These are phyloP conservation scores for Nannochloropsis granulata DNA, from an alignment of 108 stramenopile species.

Conservation along the genomic window DNA sequence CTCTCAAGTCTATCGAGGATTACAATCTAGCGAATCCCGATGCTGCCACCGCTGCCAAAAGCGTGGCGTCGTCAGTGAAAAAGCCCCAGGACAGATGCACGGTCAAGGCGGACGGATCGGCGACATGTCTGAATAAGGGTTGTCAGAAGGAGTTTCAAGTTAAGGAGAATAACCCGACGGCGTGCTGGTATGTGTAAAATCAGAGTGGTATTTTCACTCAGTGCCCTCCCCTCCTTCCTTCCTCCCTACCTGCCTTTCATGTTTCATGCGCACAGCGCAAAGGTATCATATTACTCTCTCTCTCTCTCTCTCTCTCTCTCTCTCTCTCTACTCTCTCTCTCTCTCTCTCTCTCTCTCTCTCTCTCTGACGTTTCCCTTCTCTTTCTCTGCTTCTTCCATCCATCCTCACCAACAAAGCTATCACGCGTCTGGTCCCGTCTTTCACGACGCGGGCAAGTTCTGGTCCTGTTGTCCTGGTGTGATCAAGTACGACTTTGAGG, in stretches of 20 bases:
- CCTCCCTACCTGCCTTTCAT: too few species aligned
- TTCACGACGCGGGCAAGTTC: conserved; percentile 95
- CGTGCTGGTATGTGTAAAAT: conserved; percentile 1
- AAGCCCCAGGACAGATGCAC: conserved; percentile 34
- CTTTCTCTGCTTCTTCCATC: neutral
- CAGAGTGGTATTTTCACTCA: too few species aligned
- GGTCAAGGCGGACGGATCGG: conserved; percentile 32
- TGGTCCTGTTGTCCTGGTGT: conserved; percentile 71
- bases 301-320: too few species aligned
- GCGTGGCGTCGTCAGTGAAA: conserved; percentile 27
- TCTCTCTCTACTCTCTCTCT: too few species aligned
- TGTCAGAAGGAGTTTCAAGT: conserved; percentile 36
- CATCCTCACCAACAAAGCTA: conserved; percentile 23
- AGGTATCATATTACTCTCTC: too few species aligned
- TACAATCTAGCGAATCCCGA: conserved; percentile 34
- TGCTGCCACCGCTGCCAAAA: conserved; percentile 31
- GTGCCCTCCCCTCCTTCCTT: too few species aligned
- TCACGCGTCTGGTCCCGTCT: conserved; percentile 78
- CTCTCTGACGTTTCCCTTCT: neutral
- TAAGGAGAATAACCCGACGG: conserved; percentile 11
- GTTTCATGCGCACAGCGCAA: too few species aligned
- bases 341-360: neutral
- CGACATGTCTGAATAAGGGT: conserved; percentile 35
- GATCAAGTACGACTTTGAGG: conserved; percentile 44
- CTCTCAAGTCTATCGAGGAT: conserved; percentile 25